Evolutionary conservation across 2,329 filamentous ascomycete genomes (phyloP).

Genomic region (Aspergillus persii): DNA sequence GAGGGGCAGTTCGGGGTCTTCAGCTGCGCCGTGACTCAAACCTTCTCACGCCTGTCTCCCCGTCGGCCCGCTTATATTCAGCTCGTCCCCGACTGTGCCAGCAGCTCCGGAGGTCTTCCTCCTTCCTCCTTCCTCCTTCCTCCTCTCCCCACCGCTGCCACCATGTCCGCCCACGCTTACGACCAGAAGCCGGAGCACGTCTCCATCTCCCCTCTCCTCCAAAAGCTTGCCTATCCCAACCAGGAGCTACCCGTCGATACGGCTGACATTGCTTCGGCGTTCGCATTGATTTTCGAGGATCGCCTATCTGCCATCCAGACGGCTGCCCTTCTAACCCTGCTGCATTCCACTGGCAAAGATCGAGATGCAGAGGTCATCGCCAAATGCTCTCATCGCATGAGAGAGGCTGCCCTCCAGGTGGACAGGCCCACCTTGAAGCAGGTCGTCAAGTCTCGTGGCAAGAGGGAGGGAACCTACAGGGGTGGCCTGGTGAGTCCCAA

Average conservation of each 20-base stretch:
- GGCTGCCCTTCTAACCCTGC: constrained; percentile 79
- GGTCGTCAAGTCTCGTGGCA: constrained; percentile 60
- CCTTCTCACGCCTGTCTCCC: not conserved
- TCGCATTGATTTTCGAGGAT: constrained; percentile 89
- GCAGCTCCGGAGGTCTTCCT: not conserved
- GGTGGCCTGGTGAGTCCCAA: constrained; percentile 72
- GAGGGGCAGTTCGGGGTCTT: not conserved
- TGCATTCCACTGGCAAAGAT: constrained; percentile 89
- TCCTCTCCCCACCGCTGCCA: not conserved
- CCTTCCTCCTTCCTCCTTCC: not conserved
- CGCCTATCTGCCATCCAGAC: constrained; percentile 84
- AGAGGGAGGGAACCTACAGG: constrained; percentile 69
- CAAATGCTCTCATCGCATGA: constrained; percentile 80
- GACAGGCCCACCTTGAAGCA: constrained; percentile 62
- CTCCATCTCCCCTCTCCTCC: constrained; percentile 50
- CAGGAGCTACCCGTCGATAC: constrained; percentile 59
- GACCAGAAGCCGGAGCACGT: constrained; percentile 35
- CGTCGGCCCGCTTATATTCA: not conserved
- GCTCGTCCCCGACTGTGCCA: not conserved
- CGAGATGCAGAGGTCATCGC: constrained; percentile 81
- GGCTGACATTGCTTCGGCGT: constrained; percentile 81
- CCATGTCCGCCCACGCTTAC: constrained; percentile 25
- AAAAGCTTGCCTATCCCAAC: constrained; percentile 45
- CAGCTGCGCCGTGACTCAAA: not conserved
- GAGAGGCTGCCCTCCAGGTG: constrained; percentile 70